Evolutionary conservation across 805 yeast species (phyloP).

Genomic region (Candida suzukii): DNA sequence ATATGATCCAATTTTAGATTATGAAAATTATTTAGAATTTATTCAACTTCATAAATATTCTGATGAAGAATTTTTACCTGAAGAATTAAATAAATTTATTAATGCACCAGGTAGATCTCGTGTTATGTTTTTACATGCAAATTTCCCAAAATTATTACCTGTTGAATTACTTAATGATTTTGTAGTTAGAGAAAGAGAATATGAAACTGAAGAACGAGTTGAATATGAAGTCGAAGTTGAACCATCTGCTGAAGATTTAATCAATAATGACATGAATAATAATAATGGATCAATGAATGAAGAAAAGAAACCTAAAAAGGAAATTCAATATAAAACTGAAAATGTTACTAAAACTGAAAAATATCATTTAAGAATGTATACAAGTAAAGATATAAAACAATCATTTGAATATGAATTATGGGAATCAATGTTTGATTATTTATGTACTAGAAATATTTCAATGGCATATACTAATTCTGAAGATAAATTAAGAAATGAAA

Average conservation of each 20-base stretch:
- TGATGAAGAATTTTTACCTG: constrained; percentile 7
- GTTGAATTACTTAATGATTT: constrained; percentile 28
- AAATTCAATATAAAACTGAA: background rate
- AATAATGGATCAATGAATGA: too few species aligned
- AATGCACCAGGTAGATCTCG: constrained; percentile 10
- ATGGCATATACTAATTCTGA: constrained; percentile 9
- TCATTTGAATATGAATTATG: constrained; percentile 14
- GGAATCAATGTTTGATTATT: constrained; percentile 14
- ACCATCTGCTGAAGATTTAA: too few species aligned
- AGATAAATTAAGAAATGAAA: constrained; percentile 4
- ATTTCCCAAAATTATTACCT: constrained; percentile 42
- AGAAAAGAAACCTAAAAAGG: too few species aligned
- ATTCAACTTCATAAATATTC: constrained; percentile 11
- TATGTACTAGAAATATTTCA: constrained; percentile 10
- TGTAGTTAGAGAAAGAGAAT: constrained; percentile 5
- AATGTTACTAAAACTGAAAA: background rate
- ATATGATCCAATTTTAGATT: constrained; percentile 36
- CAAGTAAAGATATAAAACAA: constrained; percentile 7
- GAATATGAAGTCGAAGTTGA: background rate
- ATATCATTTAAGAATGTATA: constrained; percentile 8
- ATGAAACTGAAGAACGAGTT: too few species aligned
- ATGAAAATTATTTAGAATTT: constrained; percentile 12
- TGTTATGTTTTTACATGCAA: constrained; percentile 31
- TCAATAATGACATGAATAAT: too few species aligned
- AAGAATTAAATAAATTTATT: constrained; percentile 10